Evolutionary conservation across 2,329 filamentous ascomycete species (phyloP).

Genomic region (Talaromyces sp.): DNA sequence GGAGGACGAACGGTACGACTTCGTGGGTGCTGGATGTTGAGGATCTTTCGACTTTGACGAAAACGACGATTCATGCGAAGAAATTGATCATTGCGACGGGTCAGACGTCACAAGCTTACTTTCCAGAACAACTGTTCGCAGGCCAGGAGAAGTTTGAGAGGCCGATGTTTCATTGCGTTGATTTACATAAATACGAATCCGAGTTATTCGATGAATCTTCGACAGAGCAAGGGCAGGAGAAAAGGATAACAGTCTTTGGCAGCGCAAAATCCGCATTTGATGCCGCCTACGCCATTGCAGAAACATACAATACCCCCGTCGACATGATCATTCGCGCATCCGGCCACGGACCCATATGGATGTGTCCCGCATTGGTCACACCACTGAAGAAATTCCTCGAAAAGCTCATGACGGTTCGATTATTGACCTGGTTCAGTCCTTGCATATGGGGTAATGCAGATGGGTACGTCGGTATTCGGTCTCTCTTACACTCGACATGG

Average conservation of each 20-base stretch:
- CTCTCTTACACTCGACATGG: constrained; percentile 51
- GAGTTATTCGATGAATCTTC: constrained; percentile 7
- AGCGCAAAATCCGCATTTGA: constrained; percentile 63
- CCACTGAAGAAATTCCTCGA: constrained; percentile 67
- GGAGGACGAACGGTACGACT: too few relatives aligned
- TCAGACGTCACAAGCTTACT: constrained; percentile 55
- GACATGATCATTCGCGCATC: constrained; percentile 42
- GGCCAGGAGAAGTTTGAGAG: constrained; percentile 51
- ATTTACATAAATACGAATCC: constrained; percentile 46
- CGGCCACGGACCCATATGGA: constrained; percentile 42
- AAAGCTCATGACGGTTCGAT: constrained; percentile 62
- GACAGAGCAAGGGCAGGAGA: constrained; percentile 30
- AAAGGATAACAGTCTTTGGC: constrained; percentile 51
- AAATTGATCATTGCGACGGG: constrained; percentile 63
- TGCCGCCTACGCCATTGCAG: constrained; percentile 57
- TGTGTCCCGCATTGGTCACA: constrained; percentile 56
- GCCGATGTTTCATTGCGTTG: constrained; percentile 57
- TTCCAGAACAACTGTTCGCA: constrained; percentile 50
- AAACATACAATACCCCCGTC: constrained; percentile 48
- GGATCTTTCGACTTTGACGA: neutral
- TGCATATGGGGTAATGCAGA: constrained; percentile 69
- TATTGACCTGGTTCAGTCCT: constrained; percentile 70
- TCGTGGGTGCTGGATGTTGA: constrained; percentile 42
- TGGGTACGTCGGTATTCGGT: constrained; percentile 49
- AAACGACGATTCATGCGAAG: constrained; percentile 12